Percentiles rank a stretch among this genome's conserved stretches.
These are phyloP conservation scores for Plasmopara viticola DNA, from an alignment of 352 stramenopile species.

Conservation along the genomic window DNA sequence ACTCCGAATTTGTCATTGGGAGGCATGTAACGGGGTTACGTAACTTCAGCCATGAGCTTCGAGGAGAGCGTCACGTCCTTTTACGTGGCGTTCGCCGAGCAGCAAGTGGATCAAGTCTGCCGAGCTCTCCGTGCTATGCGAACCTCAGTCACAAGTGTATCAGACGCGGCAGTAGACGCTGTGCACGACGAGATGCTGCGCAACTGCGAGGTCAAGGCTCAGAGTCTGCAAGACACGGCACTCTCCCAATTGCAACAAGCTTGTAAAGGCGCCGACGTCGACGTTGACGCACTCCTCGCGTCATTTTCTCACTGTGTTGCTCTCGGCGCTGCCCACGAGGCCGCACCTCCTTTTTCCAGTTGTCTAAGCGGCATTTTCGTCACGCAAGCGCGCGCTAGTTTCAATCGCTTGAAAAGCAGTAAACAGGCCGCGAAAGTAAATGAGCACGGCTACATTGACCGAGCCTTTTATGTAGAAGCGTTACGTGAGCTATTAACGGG, in stretches of 20 bases:
- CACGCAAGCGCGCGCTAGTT: constrained; percentile 38
- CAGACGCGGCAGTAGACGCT: constrained; percentile 14
- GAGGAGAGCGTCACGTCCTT: constrained; percentile 76
- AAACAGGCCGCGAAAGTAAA: constrained; percentile 61
- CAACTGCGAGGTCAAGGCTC: constrained; percentile 65
- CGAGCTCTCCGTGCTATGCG: constrained; percentile 59
- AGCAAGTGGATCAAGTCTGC: constrained; percentile 58
- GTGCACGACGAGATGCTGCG: constrained; percentile 77
- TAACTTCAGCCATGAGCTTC: constrained; percentile 43
- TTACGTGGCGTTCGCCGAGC: constrained; percentile 75
- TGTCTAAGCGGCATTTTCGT: constrained; percentile 53
- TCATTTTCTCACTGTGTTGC: constrained; percentile 48
- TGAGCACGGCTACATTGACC: constrained; percentile 79
- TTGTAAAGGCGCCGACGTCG: constrained; percentile 30
- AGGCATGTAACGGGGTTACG: no score
- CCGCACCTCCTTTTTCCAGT: constrained; percentile 27
- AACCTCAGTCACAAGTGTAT: constrained; percentile 12
- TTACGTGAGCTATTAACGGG: constrained; percentile 66
- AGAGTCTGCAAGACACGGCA: constrained; percentile 29
- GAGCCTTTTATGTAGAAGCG: constrained; percentile 71
- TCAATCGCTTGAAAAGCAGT: constrained; percentile 42
- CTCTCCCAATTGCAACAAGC: constrained; percentile 37
- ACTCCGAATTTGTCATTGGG: no score
- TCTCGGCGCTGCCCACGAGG: constrained; percentile 28
- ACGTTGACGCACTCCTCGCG: constrained; percentile 46